These are phyloP conservation scores for Rosa hybrid DNA, from an alignment of 331 rosid species.

Conservation along the genomic window DNA sequence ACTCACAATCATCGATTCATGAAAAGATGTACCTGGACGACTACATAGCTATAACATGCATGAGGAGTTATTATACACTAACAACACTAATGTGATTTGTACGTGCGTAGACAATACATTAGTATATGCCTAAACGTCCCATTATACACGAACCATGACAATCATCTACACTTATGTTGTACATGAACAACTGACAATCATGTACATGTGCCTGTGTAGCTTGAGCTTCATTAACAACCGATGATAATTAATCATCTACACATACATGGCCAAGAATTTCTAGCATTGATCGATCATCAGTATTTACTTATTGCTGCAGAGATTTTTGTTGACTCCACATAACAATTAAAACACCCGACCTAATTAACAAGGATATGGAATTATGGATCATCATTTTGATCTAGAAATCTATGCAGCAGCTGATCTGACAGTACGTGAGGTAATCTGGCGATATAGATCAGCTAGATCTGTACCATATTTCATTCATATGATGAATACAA, in stretches of 20 bases:
- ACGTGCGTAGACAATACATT: neutral
- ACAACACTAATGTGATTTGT: no score
- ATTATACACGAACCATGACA: neutral
- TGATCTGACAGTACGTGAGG: constrained; percentile 17
- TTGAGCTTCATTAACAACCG: neutral
- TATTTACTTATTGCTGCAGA: neutral
- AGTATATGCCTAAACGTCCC: neutral
- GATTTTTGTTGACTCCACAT: neutral
- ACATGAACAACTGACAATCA: neutral
- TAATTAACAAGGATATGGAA: neutral
- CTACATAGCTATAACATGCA: no score
- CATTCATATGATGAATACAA: constrained; percentile 6
- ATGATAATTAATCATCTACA: neutral
- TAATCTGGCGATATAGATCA: neutral
- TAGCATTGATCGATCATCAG: neutral
- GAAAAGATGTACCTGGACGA: no score
- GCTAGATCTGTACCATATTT: neutral
- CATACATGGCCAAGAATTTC: neutral
- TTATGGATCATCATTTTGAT: constrained; percentile 20
- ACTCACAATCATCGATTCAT: no score
- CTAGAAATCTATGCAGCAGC: constrained; percentile 21
- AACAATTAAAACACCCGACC: neutral
- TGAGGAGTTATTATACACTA: no score
- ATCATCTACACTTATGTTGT: neutral
- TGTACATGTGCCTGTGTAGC: neutral